Conservation (phyloP, 805 yeast species). For the Komagataella mondaviorum region DNA sequence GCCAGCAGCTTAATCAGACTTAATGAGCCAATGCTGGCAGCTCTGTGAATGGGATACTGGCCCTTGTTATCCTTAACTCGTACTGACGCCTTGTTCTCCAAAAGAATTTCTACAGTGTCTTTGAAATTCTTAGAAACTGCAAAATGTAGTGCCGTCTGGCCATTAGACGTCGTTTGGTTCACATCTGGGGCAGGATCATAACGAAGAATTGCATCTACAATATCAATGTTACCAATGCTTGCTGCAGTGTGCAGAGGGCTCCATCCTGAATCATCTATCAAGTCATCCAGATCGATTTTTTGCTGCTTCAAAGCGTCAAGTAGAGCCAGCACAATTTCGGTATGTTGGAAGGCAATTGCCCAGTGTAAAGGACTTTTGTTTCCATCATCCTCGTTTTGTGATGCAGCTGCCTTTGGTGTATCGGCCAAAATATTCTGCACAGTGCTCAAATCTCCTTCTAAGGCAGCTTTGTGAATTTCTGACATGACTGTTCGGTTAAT, state of each 20-base stretch:
- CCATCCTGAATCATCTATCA: slow-evolving; percentile 73
- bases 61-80: slow-evolving; percentile 55
- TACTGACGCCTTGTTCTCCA: slow-evolving; percentile 42
- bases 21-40: slow-evolving; percentile 63
- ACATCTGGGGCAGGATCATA: slow-evolving; percentile 46
- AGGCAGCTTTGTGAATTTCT: slow-evolving; percentile 50
- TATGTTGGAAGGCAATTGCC: slow-evolving; percentile 62
- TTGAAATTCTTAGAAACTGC: slow-evolving; percentile 63
- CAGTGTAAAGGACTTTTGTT: slow-evolving; percentile 77
- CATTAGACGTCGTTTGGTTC: slow-evolving; percentile 43
- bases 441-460: slow-evolving; percentile 38
- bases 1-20: slow-evolving; percentile 42
- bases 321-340: slow-evolving; percentile 34
- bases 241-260: slow-evolving; percentile 77
- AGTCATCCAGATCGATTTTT: slow-evolving; percentile 52
- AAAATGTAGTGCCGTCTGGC: slow-evolving; percentile 63
- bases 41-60: slow-evolving; percentile 65
- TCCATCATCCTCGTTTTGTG: slow-evolving; percentile 42
- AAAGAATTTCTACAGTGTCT: slow-evolving; percentile 39
- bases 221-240: slow-evolving; percentile 50
- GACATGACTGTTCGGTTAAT: not conserved
- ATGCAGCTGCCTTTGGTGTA: slow-evolving; percentile 31
- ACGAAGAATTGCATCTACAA: slow-evolving; percentile 35
- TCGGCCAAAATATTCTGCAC: slow-evolving; percentile 37
- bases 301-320: slow-evolving; percentile 20